These are phyloP conservation scores for Trypanosoma avium DNA, from an alignment of 208 protist species.

Conservation along the genomic window DNA sequence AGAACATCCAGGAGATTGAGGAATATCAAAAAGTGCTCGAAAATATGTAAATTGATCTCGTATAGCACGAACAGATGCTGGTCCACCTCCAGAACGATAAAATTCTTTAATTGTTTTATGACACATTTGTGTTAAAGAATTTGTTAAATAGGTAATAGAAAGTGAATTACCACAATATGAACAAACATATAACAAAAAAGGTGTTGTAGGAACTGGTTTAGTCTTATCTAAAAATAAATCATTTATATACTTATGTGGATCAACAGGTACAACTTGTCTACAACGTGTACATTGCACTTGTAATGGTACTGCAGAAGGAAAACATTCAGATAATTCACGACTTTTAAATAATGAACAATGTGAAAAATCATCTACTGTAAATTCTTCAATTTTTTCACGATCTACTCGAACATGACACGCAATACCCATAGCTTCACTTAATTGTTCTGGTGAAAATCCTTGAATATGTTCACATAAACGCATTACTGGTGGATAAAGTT, in stretches of 20 bases:
- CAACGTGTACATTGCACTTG: slow-evolving; percentile 79
- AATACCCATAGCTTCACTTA: slow-evolving; percentile 88
- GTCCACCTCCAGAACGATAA: slow-evolving; percentile 67
- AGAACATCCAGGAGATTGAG: slow-evolving; percentile 69
- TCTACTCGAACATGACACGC: slow-evolving; percentile 35
- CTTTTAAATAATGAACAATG: slow-evolving; percentile 77
- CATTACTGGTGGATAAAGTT: slow-evolving; percentile 94
- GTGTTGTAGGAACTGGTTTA: slow-evolving; percentile 13
- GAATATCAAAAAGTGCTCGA: slow-evolving; percentile 87
- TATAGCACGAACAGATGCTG: slow-evolving; percentile 59
- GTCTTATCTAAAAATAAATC: slow-evolving; percentile 37
- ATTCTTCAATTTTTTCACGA: slow-evolving; percentile 14
- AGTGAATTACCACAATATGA: slow-evolving; percentile 55
- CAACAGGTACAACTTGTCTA: slow-evolving; percentile 59
- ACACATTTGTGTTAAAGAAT: slow-evolving; percentile 79
- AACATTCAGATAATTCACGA: slow-evolving; percentile 66
- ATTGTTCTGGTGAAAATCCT: slow-evolving; percentile 75
- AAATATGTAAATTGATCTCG: slow-evolving; percentile 87
- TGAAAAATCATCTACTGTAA: slow-evolving; percentile 60
- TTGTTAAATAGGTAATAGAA: slow-evolving; percentile 66
- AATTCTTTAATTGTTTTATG: slow-evolving; percentile 75
- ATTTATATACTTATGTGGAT: slow-evolving; percentile 77
- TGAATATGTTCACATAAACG: slow-evolving; percentile 94
- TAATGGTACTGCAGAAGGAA: slow-evolving; percentile 64
- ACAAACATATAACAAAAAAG: slow-evolving; percentile 82